Percentiles rank a stretch among this genome's conserved stretches.
phyloP scores from a whole-genome alignment of 2,329 filamentous ascomycete species.

The Clarireedia monteithiana region DNA sequence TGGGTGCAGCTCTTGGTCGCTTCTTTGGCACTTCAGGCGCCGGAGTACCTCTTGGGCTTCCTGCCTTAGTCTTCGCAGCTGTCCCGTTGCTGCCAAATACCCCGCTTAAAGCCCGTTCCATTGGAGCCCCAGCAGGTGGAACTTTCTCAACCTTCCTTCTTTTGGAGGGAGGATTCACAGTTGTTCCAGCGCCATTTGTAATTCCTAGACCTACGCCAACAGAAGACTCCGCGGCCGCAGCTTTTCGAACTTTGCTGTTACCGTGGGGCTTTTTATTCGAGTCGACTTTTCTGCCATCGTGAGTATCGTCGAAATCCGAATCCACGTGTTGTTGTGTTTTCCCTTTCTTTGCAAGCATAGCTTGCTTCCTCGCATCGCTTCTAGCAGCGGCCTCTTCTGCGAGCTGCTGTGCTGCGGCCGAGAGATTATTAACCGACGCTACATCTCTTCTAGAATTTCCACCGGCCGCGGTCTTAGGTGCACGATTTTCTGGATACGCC shows the following conservation, averaged over 20 bases:
- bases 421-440: slow-evolving; percentile 60
- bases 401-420: slow-evolving; percentile 65
- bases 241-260: slow-evolving; percentile 55
- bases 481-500: slow-evolving; percentile 86
- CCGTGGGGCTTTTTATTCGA: slow-evolving; percentile 52
- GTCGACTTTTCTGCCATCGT: slow-evolving; percentile 33
- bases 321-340: slow-evolving; percentile 52
- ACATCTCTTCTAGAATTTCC: slow-evolving; percentile 74
- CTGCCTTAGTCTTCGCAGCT: slow-evolving; percentile 47
- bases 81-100: slow-evolving; percentile 42
- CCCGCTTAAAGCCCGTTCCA: slow-evolving; percentile 62
- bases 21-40: slow-evolving; percentile 59
- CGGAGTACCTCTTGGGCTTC: slow-evolving; percentile 63
- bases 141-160: slow-evolving; percentile 74
- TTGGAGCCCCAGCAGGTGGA: slow-evolving; percentile 39
- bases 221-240: slow-evolving; percentile 45
- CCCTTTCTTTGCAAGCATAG: slow-evolving; percentile 62
- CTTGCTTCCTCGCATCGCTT: slow-evolving; percentile 79
- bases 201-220: slow-evolving; percentile 57
- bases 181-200: slow-evolving; percentile 43
- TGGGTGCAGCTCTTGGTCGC: slow-evolving; percentile 61
- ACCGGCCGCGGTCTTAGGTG: slow-evolving; percentile 52
- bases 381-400: slow-evolving; percentile 78
- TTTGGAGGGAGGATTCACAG: slow-evolving; percentile 54
- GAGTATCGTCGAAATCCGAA: slow-evolving; percentile 70